A percentile compares a stretch with the other conserved stretches of the same genome.
phyloP scores from a whole-genome alignment of 768 basidiomycete species.

The Cyclocybe cylindracea region DNA sequence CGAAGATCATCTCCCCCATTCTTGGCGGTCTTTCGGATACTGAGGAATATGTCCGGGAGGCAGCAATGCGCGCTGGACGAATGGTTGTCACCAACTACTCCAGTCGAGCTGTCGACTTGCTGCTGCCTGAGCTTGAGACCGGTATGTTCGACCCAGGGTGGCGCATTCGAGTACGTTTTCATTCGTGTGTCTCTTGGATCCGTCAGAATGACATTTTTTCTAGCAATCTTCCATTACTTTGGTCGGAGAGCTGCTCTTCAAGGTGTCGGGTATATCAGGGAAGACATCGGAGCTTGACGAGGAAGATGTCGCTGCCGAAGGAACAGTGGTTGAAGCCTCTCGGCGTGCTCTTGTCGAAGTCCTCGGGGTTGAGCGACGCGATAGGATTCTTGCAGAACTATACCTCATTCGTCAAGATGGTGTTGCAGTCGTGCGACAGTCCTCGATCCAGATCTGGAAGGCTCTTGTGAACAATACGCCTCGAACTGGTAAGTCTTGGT shows the following conservation, averaged over 20 bases:
- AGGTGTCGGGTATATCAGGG: conserved; percentile 92
- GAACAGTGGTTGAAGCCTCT: conserved; percentile 71
- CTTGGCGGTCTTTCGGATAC: conserved; percentile 87
- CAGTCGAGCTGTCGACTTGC: conserved; percentile 85
- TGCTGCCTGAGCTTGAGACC: conserved; percentile 90
- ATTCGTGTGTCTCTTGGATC: not conserved
- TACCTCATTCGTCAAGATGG: conserved; percentile 95
- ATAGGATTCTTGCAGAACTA: conserved; percentile 86
- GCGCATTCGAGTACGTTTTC: conserved; percentile 81
- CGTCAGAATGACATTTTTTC: conserved; percentile 9
- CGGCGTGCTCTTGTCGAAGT: conserved; percentile 85
- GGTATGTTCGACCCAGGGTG: conserved; percentile 95
- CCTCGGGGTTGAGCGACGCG: conserved; percentile 84
- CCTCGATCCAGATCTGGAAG: conserved; percentile 97
- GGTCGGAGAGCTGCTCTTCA: conserved; percentile 95
- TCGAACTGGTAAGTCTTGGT: conserved; percentile 62
- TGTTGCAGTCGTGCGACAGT: conserved; percentile 84
- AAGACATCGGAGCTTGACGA: conserved; percentile 81
- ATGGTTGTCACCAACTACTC: conserved; percentile 98
- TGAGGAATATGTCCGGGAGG: conserved; percentile 95
- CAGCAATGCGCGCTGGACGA: conserved; percentile 97
- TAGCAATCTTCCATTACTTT: conserved; percentile 95
- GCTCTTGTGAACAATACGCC: conserved; percentile 95
- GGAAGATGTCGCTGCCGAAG: conserved; percentile 68
- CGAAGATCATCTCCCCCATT: conserved; percentile 92